Percentiles rank a stretch among this genome's conserved stretches.
These are phyloP conservation scores for Phytophthora syringae DNA, from an alignment of 352 stramenopile genomes.

Conservation along the genomic window DNA sequence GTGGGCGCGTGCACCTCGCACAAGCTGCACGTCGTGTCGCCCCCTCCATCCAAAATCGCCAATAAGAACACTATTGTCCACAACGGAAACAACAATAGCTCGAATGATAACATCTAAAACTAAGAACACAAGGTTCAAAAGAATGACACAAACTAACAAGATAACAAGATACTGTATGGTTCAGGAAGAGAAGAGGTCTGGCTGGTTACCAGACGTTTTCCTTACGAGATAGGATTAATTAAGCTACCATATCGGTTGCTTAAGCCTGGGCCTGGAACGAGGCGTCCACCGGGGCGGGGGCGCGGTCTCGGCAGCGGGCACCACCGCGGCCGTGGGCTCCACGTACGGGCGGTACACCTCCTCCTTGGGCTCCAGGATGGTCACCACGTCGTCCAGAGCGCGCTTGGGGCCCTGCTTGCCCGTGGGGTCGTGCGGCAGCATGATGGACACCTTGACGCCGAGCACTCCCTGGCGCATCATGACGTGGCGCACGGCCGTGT, in stretches of 20 bases:
- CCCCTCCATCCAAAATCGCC: slow-evolving; percentile 25
- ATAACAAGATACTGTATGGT: slow-evolving; percentile 16
- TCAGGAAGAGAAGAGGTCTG: slow-evolving; percentile 42
- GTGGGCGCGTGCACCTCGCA: slow-evolving; percentile 49
- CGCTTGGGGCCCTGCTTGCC: slow-evolving; percentile 98
- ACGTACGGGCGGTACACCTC: slow-evolving; percentile 89
- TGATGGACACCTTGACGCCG: slow-evolving; percentile 99
- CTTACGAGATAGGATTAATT: slow-evolving; percentile 41
- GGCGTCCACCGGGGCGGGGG: slow-evolving; percentile 44
- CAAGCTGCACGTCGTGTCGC: slow-evolving; percentile 40
- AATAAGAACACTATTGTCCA: too few relatives aligned
- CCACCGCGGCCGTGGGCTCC: slow-evolving; percentile 65
- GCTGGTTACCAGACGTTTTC: slow-evolving; percentile 23
- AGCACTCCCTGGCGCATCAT: slow-evolving; percentile 99
- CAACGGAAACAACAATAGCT: too few relatives aligned
- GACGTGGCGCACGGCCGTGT: slow-evolving; percentile 98
- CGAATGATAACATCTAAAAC: too few relatives aligned
- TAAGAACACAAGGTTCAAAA: too few relatives aligned
- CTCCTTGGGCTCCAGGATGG: slow-evolving; percentile 99
- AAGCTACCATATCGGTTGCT: slow-evolving; percentile 21
- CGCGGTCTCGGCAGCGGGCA: slow-evolving; percentile 43
- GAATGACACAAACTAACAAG: neutral
- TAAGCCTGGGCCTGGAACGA: slow-evolving; percentile 64
- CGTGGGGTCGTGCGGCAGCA: slow-evolving; percentile 98
- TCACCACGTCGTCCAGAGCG: slow-evolving; percentile 98